Evolutionary conservation across 1,139 yeast genomes (phyloP).

Genomic region (Debaryomyces psychrophilus): DNA sequence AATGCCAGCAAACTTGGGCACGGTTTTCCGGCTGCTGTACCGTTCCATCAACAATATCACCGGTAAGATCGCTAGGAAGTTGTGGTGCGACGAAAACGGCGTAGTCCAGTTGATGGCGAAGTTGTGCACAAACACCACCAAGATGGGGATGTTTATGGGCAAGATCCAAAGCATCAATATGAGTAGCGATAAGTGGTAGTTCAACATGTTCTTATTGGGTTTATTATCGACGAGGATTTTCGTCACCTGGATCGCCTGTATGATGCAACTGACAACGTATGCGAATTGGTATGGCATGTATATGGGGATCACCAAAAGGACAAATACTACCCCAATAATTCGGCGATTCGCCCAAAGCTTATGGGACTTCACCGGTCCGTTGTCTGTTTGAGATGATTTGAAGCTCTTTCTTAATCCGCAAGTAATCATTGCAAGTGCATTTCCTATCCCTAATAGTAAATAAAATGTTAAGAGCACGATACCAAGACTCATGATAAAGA

Average conservation of each 20-base stretch:
- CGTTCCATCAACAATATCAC: conserved; percentile 54
- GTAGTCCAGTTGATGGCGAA: conserved; percentile 70
- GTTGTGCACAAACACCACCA: conserved; percentile 72
- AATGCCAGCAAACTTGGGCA: conserved; percentile 15
- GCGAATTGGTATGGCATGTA: conserved; percentile 83
- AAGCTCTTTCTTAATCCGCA: background rate
- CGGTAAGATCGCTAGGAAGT: conserved; percentile 67
- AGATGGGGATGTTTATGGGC: conserved; percentile 69
- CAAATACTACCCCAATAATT: conserved; percentile 18
- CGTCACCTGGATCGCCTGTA: conserved; percentile 46
- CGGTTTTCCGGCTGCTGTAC: conserved; percentile 30
- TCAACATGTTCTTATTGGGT: conserved; percentile 28
- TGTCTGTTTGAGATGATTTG: background rate
- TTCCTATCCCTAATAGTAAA: conserved; percentile 10
- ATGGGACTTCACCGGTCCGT: background rate
- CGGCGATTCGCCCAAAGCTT: conserved; percentile 8
- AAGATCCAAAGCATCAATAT: conserved; percentile 67
- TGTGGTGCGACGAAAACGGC: conserved; percentile 78
- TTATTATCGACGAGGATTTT: conserved; percentile 12
- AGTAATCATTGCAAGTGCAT: background rate
- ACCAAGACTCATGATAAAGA: conserved; percentile 55
- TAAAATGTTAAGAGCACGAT: conserved; percentile 41
- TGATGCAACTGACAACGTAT: conserved; percentile 57
- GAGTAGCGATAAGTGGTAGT: conserved; percentile 58
- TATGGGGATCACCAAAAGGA: conserved; percentile 50